Evolutionary conservation across 2,329 filamentous ascomycete species (phyloP), one percentile per base, ranked within the genome.

Genomic region (Phaeomoniella chlamydospora): DNA sequence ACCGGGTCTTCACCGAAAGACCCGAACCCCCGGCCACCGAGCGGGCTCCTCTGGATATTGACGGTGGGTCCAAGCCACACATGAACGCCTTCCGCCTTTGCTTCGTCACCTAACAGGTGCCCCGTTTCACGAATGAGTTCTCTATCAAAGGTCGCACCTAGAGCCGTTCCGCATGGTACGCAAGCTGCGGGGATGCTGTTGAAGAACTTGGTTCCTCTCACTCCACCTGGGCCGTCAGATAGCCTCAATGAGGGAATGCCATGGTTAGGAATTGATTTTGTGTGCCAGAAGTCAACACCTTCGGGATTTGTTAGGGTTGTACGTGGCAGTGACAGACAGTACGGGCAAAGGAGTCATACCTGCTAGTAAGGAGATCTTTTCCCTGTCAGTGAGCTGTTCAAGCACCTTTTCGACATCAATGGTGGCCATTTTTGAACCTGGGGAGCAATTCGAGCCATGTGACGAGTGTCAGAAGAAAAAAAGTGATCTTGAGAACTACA

Each of bases 251-350:
- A 73, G 4, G 77, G 77, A 19, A 81, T 65, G 2, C 70, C 69
- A 46, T 75, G 66, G 15, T 71, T 52, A 6, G 72, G 70, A 4
- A 81, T 59, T 11, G 69, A 54, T 44, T 72, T 69, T 19, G 77
- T 78, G 48, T 80, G 74, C 77, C 77, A 82, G 48, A 80, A 80
- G 55, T 81, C 77, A 43, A 70, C 66, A 38, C 74, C 74, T 69
- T 26, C 18, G 19, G n/a, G n/a, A n/a, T n/a, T n/a, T n/a, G n/a
- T n/a, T n/a, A n/a, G n/a, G n/a, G n/a, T n/a, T n/a, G n/a, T n/a
- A n/a, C n/a, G n/a, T n/a, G n/a, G n/a, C n/a, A n/a, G n/a, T n/a
- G n/a, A n/a, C n/a, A n/a, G n/a, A n/a, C n/a, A n/a, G n/a, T n/a
- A n/a, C n/a, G n/a, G n/a, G n/a, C n/a, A n/a, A n/a, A n/a, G n/a